Evolutionary conservation across 2,329 filamentous ascomycete species (phyloP).

Genomic region (Penicillium sp.): DNA sequence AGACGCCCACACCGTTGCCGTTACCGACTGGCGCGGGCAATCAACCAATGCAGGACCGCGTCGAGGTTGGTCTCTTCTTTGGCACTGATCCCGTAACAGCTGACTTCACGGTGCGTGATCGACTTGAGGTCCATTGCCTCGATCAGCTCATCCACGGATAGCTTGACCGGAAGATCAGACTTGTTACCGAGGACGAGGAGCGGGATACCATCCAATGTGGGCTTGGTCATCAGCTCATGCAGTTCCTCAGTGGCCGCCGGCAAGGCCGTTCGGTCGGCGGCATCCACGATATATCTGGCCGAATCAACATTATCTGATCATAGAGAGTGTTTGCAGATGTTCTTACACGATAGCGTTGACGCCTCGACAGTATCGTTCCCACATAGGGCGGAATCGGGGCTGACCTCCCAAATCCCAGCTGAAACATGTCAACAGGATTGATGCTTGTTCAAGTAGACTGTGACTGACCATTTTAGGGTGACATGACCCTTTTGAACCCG

Average conservation of each 20-base stretch:
- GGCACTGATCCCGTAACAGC: conserved; percentile 97
- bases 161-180: conserved; percentile 85
- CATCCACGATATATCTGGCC: conserved; percentile 86
- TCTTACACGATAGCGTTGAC: conserved; percentile 90
- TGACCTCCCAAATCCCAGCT: conserved; percentile 97
- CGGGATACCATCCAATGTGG: conserved; percentile 82
- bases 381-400: conserved; percentile 96
- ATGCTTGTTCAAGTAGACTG: neutral
- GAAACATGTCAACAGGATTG: conserved; percentile 20
- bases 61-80: conserved; percentile 99
- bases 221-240: conserved; percentile 81
- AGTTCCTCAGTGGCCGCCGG: conserved; percentile 88
- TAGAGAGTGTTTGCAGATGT: neutral
- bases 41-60: conserved; percentile 93
- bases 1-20: conserved; percentile 31
- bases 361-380: conserved; percentile 96
- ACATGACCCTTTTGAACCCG: conserved; percentile 96
- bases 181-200: conserved; percentile 95
- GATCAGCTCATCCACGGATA: conserved; percentile 93
- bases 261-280: conserved; percentile 77
- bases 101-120: conserved; percentile 89
- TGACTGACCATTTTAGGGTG: conserved; percentile 80
- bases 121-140: conserved; percentile 85
- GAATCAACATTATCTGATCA: neutral
- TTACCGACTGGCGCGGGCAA: conserved; percentile 77